These are phyloP conservation scores for Arthroderma sp. DNA, from an alignment of 2,329 filamentous ascomycete species.

Conservation along the genomic window DNA sequence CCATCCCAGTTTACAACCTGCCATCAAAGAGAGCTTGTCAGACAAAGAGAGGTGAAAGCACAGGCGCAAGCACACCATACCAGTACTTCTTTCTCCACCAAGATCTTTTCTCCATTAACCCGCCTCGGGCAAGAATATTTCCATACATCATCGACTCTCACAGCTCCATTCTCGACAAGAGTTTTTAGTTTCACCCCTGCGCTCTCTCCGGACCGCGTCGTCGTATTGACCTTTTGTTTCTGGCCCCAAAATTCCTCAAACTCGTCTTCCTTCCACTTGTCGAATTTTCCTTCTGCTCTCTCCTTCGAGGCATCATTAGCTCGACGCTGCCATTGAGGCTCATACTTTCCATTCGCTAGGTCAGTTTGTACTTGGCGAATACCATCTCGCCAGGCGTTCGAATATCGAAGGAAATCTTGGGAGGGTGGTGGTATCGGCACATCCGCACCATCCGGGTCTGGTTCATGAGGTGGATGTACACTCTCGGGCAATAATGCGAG, in stretches of 20 bases:
- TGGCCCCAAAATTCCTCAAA: constrained; percentile 47
- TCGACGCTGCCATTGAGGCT: constrained; percentile 43
- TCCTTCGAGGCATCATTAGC: constrained; percentile 41
- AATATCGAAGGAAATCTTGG: constrained; percentile 30
- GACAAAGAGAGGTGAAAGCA: neutral
- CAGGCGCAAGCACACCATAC: constrained; percentile 15
- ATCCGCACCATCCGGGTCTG: constrained; percentile 16
- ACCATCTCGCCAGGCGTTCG: constrained; percentile 38
- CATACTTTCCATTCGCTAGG: constrained; percentile 41
- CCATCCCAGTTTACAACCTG: constrained; percentile 24
- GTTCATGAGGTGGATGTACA: constrained; percentile 20
- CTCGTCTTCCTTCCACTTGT: constrained; percentile 42
- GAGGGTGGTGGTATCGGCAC: constrained; percentile 26
- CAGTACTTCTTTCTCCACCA: constrained; percentile 31
- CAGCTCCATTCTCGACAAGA: constrained; percentile 22
- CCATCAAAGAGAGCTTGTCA: neutral
- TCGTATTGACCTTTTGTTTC: constrained; percentile 30
- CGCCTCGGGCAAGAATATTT: constrained; percentile 19
- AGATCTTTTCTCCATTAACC: constrained; percentile 14
- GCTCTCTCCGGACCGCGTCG: constrained; percentile 28
- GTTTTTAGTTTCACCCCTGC: constrained; percentile 26
- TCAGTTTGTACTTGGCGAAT: constrained; percentile 44
- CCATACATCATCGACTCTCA: constrained; percentile 30
- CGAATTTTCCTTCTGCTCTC: constrained; percentile 42
- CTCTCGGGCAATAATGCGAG: constrained; percentile 28